phyloP scores from a whole-genome alignment of 2,329 filamentous ascomycete genomes.

The Grosmannia clavigera region DNA sequence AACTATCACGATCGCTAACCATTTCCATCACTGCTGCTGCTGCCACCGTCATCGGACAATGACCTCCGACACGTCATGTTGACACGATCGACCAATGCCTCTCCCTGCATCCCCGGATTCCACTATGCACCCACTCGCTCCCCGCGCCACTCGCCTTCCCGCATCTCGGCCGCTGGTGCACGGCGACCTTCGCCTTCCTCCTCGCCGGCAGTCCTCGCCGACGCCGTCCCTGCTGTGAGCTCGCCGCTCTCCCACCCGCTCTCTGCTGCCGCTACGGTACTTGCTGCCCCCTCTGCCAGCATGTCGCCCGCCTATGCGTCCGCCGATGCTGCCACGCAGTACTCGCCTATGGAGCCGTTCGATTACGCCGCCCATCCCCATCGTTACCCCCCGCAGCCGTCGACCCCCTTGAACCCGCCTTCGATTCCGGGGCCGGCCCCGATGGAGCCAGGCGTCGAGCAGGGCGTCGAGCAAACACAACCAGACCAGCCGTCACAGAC shows the following conservation, averaged over 20 bases:
- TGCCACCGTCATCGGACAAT: background rate
- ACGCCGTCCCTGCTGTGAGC: background rate
- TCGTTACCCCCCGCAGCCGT: background rate
- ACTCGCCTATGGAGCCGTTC: slow-evolving; percentile 35
- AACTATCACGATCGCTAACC: background rate
- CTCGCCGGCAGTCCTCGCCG: background rate
- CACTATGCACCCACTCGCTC: slow-evolving; percentile 35
- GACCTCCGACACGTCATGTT: slow-evolving; percentile 30
- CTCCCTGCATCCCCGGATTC: slow-evolving; percentile 30
- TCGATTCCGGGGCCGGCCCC: slow-evolving; percentile 15
- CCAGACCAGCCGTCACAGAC: background rate
- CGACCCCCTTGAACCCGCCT: slow-evolving; percentile 15
- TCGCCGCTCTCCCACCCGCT: slow-evolving; percentile 1
- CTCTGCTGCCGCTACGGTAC: background rate
- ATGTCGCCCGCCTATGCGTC: slow-evolving; percentile 13
- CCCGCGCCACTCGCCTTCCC: slow-evolving; percentile 28
- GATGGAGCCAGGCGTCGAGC: slow-evolving; percentile 18
- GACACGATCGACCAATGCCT: slow-evolving; percentile 45
- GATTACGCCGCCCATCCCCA: slow-evolving; percentile 19
- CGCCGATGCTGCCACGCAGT: slow-evolving; percentile 33
- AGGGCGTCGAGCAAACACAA: slow-evolving; percentile 7
- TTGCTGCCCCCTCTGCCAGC: background rate
- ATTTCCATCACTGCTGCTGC: background rate
- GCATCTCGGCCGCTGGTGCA: slow-evolving; percentile 17
- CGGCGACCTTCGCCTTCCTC: slow-evolving; percentile 8